A percentile compares a stretch with the other conserved stretches of the same genome.
Conservation (phyloP, 768 basidiomycete species). For the Phallus indusiatus region DNA sequence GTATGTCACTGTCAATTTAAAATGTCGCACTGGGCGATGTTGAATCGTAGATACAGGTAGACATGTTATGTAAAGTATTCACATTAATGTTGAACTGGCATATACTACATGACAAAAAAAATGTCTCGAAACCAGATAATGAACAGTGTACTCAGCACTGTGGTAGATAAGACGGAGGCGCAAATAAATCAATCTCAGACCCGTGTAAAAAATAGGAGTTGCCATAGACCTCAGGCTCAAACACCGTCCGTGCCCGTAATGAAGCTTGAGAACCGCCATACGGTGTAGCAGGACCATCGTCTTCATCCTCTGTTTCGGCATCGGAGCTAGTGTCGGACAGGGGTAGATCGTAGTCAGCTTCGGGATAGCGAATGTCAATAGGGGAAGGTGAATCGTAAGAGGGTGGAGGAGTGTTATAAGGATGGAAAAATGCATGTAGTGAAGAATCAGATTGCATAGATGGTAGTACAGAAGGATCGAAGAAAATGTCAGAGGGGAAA, state of each 20-base stretch:
- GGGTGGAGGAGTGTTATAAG: constrained; percentile 36
- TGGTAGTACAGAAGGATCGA: constrained; percentile 5
- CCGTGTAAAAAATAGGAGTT: constrained; percentile 52
- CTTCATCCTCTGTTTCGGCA: constrained; percentile 59
- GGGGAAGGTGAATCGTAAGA: constrained; percentile 64
- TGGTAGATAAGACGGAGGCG: constrained; percentile 35
- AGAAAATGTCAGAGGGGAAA: neutral
- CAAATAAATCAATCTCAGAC: constrained; percentile 63
- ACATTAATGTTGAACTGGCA: too few species aligned
- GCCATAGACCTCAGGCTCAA: constrained; percentile 48
- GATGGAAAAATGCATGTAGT: constrained; percentile 39
- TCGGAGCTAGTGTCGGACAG: constrained; percentile 74
- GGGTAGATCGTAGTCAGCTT: constrained; percentile 59
- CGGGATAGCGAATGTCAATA: constrained; percentile 42
- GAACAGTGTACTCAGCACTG: constrained; percentile 5
- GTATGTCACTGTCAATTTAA: too few species aligned
- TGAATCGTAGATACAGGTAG: too few species aligned
- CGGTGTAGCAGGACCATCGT: constrained; percentile 6
- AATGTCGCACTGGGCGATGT: too few species aligned
- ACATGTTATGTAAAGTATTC: too few species aligned
- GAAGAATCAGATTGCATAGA: neutral
- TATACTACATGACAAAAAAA: too few species aligned
- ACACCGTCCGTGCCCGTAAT: constrained; percentile 35
- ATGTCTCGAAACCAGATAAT: neutral
- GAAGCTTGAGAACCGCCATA: constrained; percentile 4